Conservation (phyloP, 2,329 filamentous ascomycete species). For the Hypoxylon rubiginosum region DNA sequence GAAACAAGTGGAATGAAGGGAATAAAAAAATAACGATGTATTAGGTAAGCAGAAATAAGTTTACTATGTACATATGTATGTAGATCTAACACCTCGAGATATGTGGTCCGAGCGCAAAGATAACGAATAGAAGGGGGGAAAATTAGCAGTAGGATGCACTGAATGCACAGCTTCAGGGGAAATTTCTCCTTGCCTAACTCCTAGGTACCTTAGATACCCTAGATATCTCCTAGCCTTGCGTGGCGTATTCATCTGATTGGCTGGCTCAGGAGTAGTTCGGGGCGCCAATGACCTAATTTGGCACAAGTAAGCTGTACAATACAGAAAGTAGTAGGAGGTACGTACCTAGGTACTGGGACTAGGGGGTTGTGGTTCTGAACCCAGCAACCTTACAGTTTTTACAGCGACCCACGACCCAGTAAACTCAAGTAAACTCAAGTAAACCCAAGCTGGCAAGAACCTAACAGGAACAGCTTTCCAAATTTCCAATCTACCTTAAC, state of each 20-base stretch:
- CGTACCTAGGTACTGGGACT: neutral
- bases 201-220: neutral
- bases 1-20: neutral
- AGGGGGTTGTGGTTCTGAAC: neutral
- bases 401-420: slow-evolving; percentile 4
- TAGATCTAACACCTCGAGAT: slow-evolving; percentile 6
- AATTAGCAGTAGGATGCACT: neutral
- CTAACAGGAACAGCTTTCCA: slow-evolving; percentile 19
- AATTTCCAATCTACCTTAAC: slow-evolving; percentile 30
- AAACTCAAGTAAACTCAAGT: neutral
- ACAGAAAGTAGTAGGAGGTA: slow-evolving; percentile 2
- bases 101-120: slow-evolving; percentile 17
- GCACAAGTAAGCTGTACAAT: too few relatives aligned
- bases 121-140: slow-evolving; percentile 11
- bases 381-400: neutral
- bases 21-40: neutral
- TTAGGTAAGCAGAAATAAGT: slow-evolving; percentile 4
- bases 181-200: slow-evolving; percentile 14
- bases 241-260: slow-evolving; percentile 31
- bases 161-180: slow-evolving; percentile 35
- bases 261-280: slow-evolving; percentile 11
- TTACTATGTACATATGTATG: too few relatives aligned
- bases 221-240: slow-evolving; percentile 18
- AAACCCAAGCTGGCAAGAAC: slow-evolving; percentile 8
- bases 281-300: slow-evolving; percentile 37